Base-by-base conservation (phyloP, 495 filamentous ascomycete species). In the Hypoxylon lenormandii region DNA sequence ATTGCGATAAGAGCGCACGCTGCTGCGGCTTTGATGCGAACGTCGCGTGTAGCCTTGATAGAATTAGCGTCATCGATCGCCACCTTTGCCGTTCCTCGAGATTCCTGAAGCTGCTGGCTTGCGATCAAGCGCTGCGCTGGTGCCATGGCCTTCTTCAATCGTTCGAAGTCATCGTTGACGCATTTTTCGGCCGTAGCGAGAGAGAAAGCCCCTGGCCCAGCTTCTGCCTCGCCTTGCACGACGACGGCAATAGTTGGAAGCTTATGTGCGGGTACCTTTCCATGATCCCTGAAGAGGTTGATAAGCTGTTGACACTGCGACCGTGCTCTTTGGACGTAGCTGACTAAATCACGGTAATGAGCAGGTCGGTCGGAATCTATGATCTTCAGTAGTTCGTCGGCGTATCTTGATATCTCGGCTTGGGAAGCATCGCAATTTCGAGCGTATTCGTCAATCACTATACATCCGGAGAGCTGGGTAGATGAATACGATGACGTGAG, bases 401-500 rank as follows among this genome's bases (percentile, higher is more conserved):
- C 80, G 66, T 86, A 88, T 54, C 83, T 76, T 23, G 78, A 72
- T 50, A 80, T 73, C 1, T 80, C 72, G 47, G 79, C 75, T 11
- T 80, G 77, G 13, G 82, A 76, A 10, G 74, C 64, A n/a, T 64
- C 59, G 52, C 76, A 83, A 33, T 82, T 84, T 62, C 86, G 88
- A 30, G 92, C 92, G 75, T 92, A 97, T 70, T 97, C 95, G 74
- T 97, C 92, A 30, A 97, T 85, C 13, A 96, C 85, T 83, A 97
- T 89, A 8, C 90, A 88, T 19, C 92, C 86, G 6, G 90, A 84
- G 21, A 97, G 86, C 70, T 97, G 93, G 0, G 94, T 94, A 3
- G 92, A 92, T 19, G 94, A 93, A 66, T 86, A 92, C 0, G 89
- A 78, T 13, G 89, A 93, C 18, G 78, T 77, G 5, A 98, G 82